A percentile compares a stretch with the other conserved stretches of the same genome.
Conservation (phyloP, 352 stramenopile species). For the Globisporangium spinosum region DNA sequence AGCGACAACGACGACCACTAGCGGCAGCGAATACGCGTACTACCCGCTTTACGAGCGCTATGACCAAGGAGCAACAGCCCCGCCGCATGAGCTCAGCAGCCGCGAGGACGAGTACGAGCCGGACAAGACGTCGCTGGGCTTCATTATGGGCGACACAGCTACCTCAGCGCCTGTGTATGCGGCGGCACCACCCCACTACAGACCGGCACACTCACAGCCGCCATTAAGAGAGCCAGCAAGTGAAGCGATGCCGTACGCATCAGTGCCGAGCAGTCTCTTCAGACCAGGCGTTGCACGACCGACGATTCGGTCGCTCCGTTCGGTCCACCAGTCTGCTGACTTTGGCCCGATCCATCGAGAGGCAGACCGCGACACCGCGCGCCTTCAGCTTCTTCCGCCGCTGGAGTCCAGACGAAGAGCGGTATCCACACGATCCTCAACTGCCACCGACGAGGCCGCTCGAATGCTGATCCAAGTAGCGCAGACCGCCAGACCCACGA, state of each 20-base stretch:
- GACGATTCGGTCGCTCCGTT: no score
- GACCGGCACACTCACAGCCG: not conserved
- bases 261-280: not conserved
- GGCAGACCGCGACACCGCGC: no score
- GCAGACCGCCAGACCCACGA: not conserved
- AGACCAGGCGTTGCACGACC: not conserved
- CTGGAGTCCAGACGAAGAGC: not conserved
- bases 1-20: not conserved
- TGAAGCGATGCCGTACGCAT: not conserved
- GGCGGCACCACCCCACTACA: not conserved
- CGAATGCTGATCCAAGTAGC: not conserved
- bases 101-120: not conserved
- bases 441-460: not conserved
- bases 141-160: not conserved
- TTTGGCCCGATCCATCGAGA: not conserved
- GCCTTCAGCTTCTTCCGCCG: not conserved
- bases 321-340: not conserved
- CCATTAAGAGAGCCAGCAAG: no score
- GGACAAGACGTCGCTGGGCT: not conserved
- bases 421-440: not conserved
- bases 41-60: not conserved
- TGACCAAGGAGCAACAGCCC: not conserved
- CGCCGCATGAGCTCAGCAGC: not conserved
- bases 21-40: not conserved
- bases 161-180: not conserved